Conservation (phyloP, 257 asterid genomes). For the Verbascum thapsus region DNA sequence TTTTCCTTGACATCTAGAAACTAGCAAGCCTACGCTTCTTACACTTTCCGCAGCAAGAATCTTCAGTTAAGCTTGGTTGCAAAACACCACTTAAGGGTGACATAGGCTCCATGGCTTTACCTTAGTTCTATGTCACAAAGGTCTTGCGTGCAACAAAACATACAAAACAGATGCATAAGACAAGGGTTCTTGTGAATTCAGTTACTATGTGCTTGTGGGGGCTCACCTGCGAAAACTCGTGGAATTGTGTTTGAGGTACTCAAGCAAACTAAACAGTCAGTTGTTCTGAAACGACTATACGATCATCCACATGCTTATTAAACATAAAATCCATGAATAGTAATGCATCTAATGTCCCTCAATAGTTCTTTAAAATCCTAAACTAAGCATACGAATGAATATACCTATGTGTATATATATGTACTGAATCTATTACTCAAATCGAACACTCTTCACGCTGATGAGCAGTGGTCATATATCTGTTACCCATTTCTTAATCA, state of each 20-base stretch:
- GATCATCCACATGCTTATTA: slow-evolving; percentile 4
- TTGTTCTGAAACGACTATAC: not conserved
- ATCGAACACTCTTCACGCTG: slow-evolving; percentile 2
- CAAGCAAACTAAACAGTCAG: not conserved
- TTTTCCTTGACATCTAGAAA: not conserved
- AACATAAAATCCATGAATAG: not conserved
- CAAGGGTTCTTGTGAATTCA: not conserved
- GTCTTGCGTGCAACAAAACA: no score
- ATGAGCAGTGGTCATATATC: no score
- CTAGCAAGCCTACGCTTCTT: not conserved
- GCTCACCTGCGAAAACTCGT: not conserved
- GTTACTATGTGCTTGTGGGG: not conserved
- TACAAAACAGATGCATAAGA: not conserved
- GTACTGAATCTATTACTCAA: slow-evolving; percentile 5
- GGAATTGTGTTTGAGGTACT: not conserved
- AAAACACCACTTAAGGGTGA: no score
- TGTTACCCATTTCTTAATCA: not conserved
- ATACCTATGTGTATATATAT: no score
- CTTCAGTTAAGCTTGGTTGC: not conserved
- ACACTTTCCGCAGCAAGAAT: not conserved
- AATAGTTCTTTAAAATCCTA: slow-evolving; percentile 1
- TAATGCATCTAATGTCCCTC: not conserved
- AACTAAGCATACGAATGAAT: no score
- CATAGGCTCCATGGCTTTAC: no score
- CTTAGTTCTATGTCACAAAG: no score